Base-by-base conservation (phyloP, 2,329 filamentous ascomycete genomes). In the Trichoderma cornu-damae region DNA sequence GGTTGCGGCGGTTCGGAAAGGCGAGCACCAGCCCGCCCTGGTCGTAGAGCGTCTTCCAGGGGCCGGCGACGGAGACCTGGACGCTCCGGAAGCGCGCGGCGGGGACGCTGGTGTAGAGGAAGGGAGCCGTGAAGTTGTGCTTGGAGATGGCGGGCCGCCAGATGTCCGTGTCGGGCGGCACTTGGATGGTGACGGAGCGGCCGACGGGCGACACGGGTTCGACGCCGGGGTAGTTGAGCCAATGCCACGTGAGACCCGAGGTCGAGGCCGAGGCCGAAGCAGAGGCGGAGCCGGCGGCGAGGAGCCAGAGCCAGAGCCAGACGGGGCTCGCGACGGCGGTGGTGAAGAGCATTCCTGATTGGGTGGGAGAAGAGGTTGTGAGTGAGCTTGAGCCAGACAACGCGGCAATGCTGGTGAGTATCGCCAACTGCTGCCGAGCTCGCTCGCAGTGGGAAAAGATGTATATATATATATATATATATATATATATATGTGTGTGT, bases 1-100 rank as follows among this genome's bases (percentile, higher is more conserved):
- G 35, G 18, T 54, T 22, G 14, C 16, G 38, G 16, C 24, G 32
- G 22, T 58, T 32, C 4, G 58, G 59, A 24, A 57, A 61, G 11
- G 60, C n/a, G 16, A 61, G 20, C 20, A 60, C 55, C 26, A 61
- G 56, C n/a, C 60, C 60, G 59, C 60, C 60, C 26, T 61, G 60
- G 51, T 61, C 60, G 60, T 61, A 61, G 47, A 61, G 59, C 30
- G 60, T 61, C 49, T 60, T 59, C 60, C 60, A 61, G 22, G 60
- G 59, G 1, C 35, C 60, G 1, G 59, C 54, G 16, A 61, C 60
- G 42, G 59, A 60, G 24, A 60, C 60, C n/a, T 57, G 59, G 35
- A 59, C 59, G 56, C 60, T 60, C 12, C 26, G 22, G 43, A 61
- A 61, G n/a, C 49, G 46, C n/a, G 47, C 30, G 12, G 56, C 22